Evolutionary conservation across 768 basidiomycete species (phyloP).

Genomic region (Mycena floridula): DNA sequence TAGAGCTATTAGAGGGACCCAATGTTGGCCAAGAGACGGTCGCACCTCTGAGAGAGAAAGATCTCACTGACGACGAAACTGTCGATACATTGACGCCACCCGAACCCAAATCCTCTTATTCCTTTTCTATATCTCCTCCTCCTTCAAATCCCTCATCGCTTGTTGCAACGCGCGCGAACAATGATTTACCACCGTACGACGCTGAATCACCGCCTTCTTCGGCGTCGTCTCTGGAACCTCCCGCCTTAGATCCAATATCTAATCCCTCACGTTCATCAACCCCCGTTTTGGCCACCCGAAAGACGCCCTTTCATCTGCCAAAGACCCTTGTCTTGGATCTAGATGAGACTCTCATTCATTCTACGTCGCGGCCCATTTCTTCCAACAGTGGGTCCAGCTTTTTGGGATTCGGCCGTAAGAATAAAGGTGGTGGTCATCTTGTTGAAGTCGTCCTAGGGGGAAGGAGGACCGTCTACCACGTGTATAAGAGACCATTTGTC

Average conservation of each 20-base stretch:
- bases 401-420: constrained; percentile 51
- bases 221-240: constrained; percentile 9
- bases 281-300: constrained; percentile 44
- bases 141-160: neutral
- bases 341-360: constrained; percentile 98
- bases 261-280: constrained; percentile 39
- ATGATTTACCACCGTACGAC: neutral
- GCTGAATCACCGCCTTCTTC: neutral
- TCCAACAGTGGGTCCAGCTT: constrained; percentile 48
- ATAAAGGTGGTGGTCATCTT: constrained; percentile 73
- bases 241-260: constrained; percentile 13
- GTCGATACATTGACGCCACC: constrained; percentile 3
- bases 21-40: constrained; percentile 25
- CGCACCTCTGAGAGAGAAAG: constrained; percentile 28
- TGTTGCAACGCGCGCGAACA: constrained; percentile 7
- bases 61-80: constrained; percentile 23
- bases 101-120: constrained; percentile 1
- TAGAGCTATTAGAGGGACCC: constrained; percentile 7
- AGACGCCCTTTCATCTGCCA: constrained; percentile 70
- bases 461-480: constrained; percentile 89
- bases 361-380: constrained; percentile 76
- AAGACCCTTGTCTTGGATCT: constrained; percentile 97
- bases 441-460: constrained; percentile 92
- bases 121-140: too few species aligned
- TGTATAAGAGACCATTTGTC: constrained; percentile 97